Conservation (phyloP, 179 eudicot species). For the Beta lomatogona region DNA sequence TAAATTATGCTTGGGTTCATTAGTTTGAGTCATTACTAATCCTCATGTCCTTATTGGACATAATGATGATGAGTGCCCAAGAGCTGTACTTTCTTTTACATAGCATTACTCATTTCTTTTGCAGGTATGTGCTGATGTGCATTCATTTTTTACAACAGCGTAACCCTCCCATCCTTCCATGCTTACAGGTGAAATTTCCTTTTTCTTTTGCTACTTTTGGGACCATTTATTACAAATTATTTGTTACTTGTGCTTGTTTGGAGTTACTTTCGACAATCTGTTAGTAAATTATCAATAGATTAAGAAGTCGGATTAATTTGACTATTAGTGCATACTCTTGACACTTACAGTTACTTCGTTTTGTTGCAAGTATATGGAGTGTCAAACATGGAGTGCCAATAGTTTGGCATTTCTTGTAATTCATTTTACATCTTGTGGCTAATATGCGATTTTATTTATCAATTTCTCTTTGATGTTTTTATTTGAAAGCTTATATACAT, state of each 20-base stretch:
- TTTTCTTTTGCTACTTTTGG: not conserved
- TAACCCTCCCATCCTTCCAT: constrained; percentile 89
- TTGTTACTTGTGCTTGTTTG: not conserved
- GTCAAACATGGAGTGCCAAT: not conserved
- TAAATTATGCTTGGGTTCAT: not conserved
- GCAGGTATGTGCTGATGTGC: constrained; percentile 97
- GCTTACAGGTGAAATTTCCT: constrained; percentile 67
- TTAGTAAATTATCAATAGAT: not conserved
- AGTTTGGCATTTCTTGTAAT: not conserved
- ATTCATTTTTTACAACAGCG: constrained; percentile 92
- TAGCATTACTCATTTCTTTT: constrained; percentile 26
- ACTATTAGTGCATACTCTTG: not conserved
- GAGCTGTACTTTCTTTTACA: not conserved
- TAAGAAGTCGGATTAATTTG: not conserved
- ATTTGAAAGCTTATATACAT: not conserved
- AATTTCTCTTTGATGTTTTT: not conserved
- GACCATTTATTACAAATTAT: not conserved
- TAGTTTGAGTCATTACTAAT: not conserved
- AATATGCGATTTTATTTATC: not conserved
- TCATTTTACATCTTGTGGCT: not conserved
- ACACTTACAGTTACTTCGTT: not conserved
- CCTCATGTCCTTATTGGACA: not conserved
- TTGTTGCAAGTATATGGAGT: not conserved
- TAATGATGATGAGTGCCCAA: not conserved
- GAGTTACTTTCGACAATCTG: not conserved